Percentiles rank a stretch among this genome's conserved stretches.
These are phyloP conservation scores for Ramicandelaber brevisporus DNA, from an alignment of 192 early-diverging fungal genomes.

Conservation along the genomic window DNA sequence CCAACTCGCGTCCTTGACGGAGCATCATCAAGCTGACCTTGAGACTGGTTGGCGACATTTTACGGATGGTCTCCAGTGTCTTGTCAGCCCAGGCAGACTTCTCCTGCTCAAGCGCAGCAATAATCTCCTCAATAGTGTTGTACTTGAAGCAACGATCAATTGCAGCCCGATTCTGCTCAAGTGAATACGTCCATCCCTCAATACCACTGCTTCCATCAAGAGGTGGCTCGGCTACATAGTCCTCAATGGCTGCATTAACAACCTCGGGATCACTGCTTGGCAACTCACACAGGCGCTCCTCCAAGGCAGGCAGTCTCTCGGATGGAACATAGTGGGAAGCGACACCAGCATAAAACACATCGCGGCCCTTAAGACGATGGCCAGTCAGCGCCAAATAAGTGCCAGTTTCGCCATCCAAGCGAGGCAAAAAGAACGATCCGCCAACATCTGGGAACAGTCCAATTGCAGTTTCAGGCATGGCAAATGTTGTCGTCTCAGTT, in stretches of 20 bases:
- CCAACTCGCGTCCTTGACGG: constrained; percentile 31
- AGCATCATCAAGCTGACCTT: constrained; percentile 73
- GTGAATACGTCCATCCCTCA: constrained; percentile 7
- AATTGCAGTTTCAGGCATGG: constrained; percentile 95
- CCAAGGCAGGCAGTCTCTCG: constrained; percentile 47
- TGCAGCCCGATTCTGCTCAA: constrained; percentile 19
- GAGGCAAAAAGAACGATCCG: constrained; percentile 77
- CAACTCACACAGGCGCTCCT: constrained; percentile 55
- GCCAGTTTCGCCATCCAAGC: constrained; percentile 85
- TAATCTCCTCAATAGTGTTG: constrained; percentile 60
- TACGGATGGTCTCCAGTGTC: constrained; percentile 31
- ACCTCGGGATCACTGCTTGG: constrained; percentile 47
- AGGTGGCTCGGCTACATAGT: constrained; percentile 48
- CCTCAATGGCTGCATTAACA: constrained; percentile 71
- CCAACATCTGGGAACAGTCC: constrained; percentile 96
- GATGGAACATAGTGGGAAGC: constrained; percentile 92
- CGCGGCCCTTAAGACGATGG: constrained; percentile 41
- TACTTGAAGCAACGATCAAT: constrained; percentile 75
- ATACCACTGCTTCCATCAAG: constrained; percentile 1
- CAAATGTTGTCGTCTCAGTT: constrained; percentile 81
- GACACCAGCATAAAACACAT: constrained; percentile 80
- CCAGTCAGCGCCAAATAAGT: constrained; percentile 82
- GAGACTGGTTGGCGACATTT: constrained; percentile 64
- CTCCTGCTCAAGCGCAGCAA: constrained; percentile 58
- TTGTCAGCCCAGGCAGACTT: constrained; percentile 31